Conservation (phyloP, 257 asterid genomes). For the Coffea canephora region DNA sequence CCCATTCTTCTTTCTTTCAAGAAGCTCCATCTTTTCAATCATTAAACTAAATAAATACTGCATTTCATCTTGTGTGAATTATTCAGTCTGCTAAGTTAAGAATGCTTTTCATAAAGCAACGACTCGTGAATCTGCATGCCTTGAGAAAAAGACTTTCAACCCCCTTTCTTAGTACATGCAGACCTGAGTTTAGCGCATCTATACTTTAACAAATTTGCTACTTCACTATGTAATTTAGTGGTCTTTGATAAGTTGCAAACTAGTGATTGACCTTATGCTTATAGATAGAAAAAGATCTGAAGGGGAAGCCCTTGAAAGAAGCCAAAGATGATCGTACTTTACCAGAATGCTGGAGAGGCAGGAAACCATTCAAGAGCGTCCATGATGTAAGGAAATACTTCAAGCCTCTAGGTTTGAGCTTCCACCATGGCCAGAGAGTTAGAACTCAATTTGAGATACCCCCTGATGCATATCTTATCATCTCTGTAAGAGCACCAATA, state of each 20-base stretch:
- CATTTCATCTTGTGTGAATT: not conserved
- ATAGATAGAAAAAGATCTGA: constrained; percentile 63
- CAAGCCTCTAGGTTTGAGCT: constrained; percentile 70
- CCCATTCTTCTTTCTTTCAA: not conserved
- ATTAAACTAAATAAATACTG: not conserved
- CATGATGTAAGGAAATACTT: constrained; percentile 75
- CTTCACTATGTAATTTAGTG: not conserved
- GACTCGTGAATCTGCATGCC: not conserved
- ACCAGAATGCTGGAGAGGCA: constrained; percentile 90
- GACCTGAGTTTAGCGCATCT: not conserved
- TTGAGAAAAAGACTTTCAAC: not conserved
- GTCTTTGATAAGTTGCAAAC: not conserved
- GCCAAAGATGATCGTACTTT: constrained; percentile 76
- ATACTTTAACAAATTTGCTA: not conserved
- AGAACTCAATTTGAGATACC: constrained; percentile 68
- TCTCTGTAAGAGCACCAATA: constrained; percentile 58
- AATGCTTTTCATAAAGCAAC: not conserved
- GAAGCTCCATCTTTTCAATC: not conserved
- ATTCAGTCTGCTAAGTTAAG: not conserved
- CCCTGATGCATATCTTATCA: constrained; percentile 83
- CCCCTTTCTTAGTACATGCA: no score
- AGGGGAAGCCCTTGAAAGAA: constrained; percentile 62
- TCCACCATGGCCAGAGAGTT: constrained; percentile 67
- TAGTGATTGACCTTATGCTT: not conserved
- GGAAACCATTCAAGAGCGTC: constrained; percentile 63